Base-by-base conservation (phyloP, 306 rosid species). In the Gleditsia sinensis region DNA sequence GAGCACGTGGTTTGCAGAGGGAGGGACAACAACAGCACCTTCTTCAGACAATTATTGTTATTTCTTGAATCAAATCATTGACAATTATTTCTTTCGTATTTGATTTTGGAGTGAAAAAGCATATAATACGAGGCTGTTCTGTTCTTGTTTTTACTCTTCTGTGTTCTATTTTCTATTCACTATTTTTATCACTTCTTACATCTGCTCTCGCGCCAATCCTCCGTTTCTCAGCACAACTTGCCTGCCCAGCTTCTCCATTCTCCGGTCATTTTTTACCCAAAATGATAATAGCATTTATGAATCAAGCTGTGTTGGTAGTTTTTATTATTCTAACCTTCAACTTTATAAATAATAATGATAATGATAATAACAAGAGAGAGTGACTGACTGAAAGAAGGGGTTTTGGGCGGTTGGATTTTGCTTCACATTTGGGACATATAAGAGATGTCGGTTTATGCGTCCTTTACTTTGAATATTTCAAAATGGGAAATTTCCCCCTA, bases 1-100 rank as follows among this genome's bases (percentile, higher is more conserved):
- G 63, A 48, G 71, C 79, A 75, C 67, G 70, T 68, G 81, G 69
- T 67, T 68, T 49, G 13, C 53, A 21, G 45, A 16, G 62, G n/a
- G n/a, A 46, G 53, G 12, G 56, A 45, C 40, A 66, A 66, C 42
- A 42, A 66, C 64, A 63, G 54, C 72, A 75, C 25, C 72, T 4
- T 50, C 67, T 57, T 75, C 73, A 27, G 43, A 27, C 66, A 55
- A 39, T 71, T 71, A 39, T 55, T 55, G n/a, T 40, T 20, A 25
- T 13, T 58, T 10, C n/a, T 2, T 30, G 30, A 16, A 5, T 20
- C 56, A 25, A 45, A 43, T 66, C 40, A 45, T n/a, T 66, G 43
- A 27, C 19, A 32, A 43, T 66, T 66, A 45, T 62, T 20, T 60
- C 5, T 9, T 7, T 20, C 34, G 12, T 14, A 25, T 55, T 24